phyloP scores from a whole-genome alignment of 495 filamentous ascomycete species.

The Penicillium daleae region DNA sequence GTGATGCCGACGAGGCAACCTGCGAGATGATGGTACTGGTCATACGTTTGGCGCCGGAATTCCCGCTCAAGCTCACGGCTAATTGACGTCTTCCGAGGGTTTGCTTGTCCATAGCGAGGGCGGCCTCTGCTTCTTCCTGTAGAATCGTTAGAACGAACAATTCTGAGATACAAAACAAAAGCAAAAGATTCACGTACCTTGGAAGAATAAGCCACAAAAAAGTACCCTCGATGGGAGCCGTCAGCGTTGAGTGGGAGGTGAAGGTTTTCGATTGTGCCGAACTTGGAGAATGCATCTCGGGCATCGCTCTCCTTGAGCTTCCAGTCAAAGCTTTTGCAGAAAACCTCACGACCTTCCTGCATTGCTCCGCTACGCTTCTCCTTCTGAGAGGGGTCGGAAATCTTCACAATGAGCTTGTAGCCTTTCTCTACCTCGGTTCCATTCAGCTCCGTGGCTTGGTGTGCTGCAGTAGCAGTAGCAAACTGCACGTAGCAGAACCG shows the following conservation, averaged over 20 bases:
- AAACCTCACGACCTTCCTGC: conserved; percentile 84
- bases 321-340: conserved; percentile 73
- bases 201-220: conserved; percentile 74
- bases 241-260: conserved; percentile 66
- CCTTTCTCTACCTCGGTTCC: conserved; percentile 66
- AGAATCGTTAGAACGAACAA: conserved; percentile 16
- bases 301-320: conserved; percentile 69
- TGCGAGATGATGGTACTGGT: conserved; percentile 47
- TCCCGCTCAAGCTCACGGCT: conserved; percentile 64
- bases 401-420: conserved; percentile 71
- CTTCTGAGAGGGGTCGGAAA: conserved; percentile 79
- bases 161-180: not conserved
- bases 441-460: conserved; percentile 70
- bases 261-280: conserved; percentile 72
- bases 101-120: conserved; percentile 70
- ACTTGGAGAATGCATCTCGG: conserved; percentile 68
- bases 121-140: conserved; percentile 67
- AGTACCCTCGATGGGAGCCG: conserved; percentile 71
- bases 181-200: conserved; percentile 51
- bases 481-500: conserved; percentile 96
- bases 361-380: conserved; percentile 81
- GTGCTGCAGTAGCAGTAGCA: conserved; percentile 62
- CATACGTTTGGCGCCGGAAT: conserved; percentile 50
- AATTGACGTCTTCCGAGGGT: conserved; percentile 70
- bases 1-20: conserved; percentile 40